phyloP scores from a whole-genome alignment of 345 rosid genomes.

The Gossypium stocksii region DNA sequence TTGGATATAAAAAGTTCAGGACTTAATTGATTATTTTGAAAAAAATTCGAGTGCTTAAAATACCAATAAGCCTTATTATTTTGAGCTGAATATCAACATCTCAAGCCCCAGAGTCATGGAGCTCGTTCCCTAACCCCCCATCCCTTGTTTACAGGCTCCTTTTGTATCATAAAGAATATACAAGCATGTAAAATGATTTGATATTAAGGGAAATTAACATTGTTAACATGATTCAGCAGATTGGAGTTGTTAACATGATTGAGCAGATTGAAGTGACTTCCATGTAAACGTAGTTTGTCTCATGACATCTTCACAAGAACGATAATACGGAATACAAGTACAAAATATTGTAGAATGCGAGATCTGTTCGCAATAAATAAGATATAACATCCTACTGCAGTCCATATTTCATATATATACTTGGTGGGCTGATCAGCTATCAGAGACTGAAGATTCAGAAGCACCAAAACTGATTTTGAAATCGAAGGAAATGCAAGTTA shows the following conservation, averaged over 20 bases:
- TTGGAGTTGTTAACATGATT: background rate
- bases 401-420: background rate
- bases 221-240: background rate
- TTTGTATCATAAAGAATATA: no score
- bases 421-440: slow-evolving; percentile 4
- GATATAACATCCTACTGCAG: background rate
- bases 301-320: background rate
- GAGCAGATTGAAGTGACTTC: background rate
- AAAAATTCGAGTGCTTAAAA: no score
- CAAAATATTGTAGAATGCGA: background rate
- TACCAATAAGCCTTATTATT: no score
- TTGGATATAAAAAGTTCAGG: no score
- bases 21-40: no score
- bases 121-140: no score
- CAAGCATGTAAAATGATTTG: no score
- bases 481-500: slow-evolving; percentile 56
- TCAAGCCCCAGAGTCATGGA: no score
- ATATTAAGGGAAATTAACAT: no score
- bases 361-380: background rate
- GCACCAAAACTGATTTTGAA: slow-evolving; percentile 33
- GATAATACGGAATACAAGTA: background rate
- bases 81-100: no score
- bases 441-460: slow-evolving; percentile 13
- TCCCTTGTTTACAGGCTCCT: no score
- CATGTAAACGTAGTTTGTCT: background rate